Percentiles rank a stretch among this genome's conserved stretches.
These are phyloP conservation scores for Candida rishiriensis DNA, from an alignment of 805 yeast species.

Conservation along the genomic window DNA sequence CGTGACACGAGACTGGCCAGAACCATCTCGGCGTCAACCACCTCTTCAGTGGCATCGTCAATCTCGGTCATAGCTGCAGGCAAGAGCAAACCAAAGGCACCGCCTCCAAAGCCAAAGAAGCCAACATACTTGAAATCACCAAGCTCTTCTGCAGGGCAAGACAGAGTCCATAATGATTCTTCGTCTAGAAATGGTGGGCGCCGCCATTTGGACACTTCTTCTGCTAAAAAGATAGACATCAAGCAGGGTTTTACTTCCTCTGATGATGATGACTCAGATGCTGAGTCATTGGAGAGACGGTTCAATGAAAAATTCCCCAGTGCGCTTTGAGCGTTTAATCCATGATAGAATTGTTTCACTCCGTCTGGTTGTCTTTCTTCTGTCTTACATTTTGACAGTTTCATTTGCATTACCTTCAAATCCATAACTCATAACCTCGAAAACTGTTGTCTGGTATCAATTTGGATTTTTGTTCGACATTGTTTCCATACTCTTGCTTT, in stretches of 20 bases:
- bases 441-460: too few relatives aligned
- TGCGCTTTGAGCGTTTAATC: slow-evolving; percentile 34
- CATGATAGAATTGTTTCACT: too few relatives aligned
- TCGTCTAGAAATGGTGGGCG: background rate
- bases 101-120: slow-evolving; percentile 60
- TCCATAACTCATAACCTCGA: too few relatives aligned
- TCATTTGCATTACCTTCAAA: too few relatives aligned
- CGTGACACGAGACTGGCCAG: background rate
- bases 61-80: background rate
- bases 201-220: background rate
- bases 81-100: slow-evolving; percentile 17
- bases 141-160: slow-evolving; percentile 5
- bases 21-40: background rate
- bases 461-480: too few relatives aligned
- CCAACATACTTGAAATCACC: slow-evolving; percentile 49
- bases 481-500: too few relatives aligned
- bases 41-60: background rate
- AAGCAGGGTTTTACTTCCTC: slow-evolving; percentile 9
- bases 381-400: background rate
- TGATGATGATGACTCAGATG: slow-evolving; percentile 40
- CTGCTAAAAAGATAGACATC: slow-evolving; percentile 3
- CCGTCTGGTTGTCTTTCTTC: background rate
- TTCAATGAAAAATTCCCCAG: slow-evolving; percentile 60
- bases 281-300: slow-evolving; percentile 55
- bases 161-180: background rate